phyloP scores from a whole-genome alignment of 1,284 basidiomycete species.

The Trametes versicolor region DNA sequence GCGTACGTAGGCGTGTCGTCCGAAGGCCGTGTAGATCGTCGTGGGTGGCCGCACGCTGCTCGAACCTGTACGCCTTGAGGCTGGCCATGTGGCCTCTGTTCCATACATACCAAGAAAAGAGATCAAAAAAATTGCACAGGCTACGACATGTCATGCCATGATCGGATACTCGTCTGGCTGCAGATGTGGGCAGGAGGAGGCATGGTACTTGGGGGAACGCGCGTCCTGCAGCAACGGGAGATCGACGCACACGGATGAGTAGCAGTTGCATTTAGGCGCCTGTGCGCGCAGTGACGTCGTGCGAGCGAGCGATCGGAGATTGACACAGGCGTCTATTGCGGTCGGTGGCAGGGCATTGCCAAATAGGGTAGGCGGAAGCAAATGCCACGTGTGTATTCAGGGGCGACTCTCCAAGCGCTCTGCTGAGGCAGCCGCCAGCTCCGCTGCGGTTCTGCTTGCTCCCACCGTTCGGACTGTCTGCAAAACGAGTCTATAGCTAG shows the following conservation, averaged over 20 bases:
- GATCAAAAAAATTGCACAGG: not conserved
- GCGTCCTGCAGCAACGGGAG: not conserved
- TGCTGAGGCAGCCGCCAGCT: not conserved
- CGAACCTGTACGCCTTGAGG: slow-evolving; percentile 3
- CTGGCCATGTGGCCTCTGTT: slow-evolving; percentile 8
- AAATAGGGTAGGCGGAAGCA: slow-evolving; percentile 24
- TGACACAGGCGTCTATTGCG: not conserved
- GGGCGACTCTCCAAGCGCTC: slow-evolving; percentile 9
- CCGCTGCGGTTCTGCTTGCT: not conserved
- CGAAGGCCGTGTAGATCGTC: slow-evolving; percentile 21
- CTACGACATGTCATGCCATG: not conserved
- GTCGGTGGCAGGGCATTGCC: not conserved
- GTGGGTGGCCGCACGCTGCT: not conserved
- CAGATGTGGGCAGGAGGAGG: not conserved
- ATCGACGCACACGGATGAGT: not conserved
- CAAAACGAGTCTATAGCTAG: slow-evolving; percentile 3
- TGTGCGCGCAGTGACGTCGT: slow-evolving; percentile 5
- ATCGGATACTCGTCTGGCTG: not conserved
- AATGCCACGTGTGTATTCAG: slow-evolving; percentile 27
- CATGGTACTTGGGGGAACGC: not conserved
- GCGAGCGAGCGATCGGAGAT: slow-evolving; percentile 15
- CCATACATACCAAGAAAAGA: not conserved
- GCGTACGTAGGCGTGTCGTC: slow-evolving; percentile 7
- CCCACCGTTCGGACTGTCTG: slow-evolving; percentile 6
- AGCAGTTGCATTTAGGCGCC: not conserved